Conservation (phyloP, 306 rosid genomes). For the Urtica urens region DNA sequence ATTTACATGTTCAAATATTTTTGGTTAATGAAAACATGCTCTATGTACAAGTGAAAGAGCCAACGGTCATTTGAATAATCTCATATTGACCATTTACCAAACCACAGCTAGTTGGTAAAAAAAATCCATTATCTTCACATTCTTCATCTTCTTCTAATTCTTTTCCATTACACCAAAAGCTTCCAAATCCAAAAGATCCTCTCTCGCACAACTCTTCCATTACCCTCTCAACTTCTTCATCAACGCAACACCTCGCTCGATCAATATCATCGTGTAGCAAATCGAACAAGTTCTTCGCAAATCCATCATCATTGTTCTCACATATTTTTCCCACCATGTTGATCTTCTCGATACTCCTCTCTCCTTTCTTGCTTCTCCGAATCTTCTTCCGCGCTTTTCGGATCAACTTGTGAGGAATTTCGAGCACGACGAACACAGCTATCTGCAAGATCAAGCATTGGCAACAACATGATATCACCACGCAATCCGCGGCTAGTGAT, state of each 20-base stretch:
- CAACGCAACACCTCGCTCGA: slow-evolving; percentile 25
- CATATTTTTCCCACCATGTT: slow-evolving; percentile 17
- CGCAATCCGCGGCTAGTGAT: slow-evolving; percentile 53
- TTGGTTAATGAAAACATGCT: no score
- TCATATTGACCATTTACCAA: slow-evolving; percentile 18
- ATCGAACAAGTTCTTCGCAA: slow-evolving; percentile 15
- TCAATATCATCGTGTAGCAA: background rate
- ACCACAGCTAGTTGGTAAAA: slow-evolving; percentile 7
- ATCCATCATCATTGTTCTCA: slow-evolving; percentile 18
- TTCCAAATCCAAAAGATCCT: slow-evolving; percentile 81
- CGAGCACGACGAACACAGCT: slow-evolving; percentile 40
- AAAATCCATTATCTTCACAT: no score
- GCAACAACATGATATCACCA: slow-evolving; percentile 77
- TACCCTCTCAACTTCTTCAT: slow-evolving; percentile 68
- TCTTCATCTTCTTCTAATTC: slow-evolving; percentile 14
- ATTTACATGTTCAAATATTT: no score
- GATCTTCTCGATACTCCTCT: background rate
- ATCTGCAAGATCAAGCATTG: slow-evolving; percentile 70
- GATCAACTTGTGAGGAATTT: slow-evolving; percentile 49
- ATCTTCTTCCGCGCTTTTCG: slow-evolving; percentile 46
- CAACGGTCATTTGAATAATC: slow-evolving; percentile 32
- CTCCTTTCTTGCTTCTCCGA: slow-evolving; percentile 21
- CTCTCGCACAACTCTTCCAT: slow-evolving; percentile 45
- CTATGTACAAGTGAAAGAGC: slow-evolving; percentile 19
- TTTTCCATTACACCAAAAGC: slow-evolving; percentile 46